These are phyloP conservation scores for Clitoria ternatea DNA, from an alignment of 306 rosid genomes.

Conservation along the genomic window DNA sequence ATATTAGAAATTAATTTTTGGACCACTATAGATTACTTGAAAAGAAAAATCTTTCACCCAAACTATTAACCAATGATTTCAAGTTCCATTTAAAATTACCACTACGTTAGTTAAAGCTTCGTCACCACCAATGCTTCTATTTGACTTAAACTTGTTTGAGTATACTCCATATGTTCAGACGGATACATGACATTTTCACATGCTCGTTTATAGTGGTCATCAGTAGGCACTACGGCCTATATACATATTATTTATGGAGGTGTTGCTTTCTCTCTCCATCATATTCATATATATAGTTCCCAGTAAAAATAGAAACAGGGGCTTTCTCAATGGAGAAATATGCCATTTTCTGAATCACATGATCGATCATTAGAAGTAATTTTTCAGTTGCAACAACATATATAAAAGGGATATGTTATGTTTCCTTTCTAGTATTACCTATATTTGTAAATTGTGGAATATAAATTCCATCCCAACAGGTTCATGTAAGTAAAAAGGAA, in stretches of 20 bases:
- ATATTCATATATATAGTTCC: not conserved
- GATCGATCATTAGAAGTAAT: not conserved
- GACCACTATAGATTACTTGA: too few species aligned
- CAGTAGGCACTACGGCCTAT: too few species aligned
- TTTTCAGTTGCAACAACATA: not conserved
- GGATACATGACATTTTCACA: too few species aligned
- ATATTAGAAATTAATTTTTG: too few species aligned
- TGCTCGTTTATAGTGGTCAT: too few species aligned
- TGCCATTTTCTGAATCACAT: not conserved
- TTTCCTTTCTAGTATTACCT: slow-evolving; percentile 28
- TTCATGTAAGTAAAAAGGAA: not conserved
- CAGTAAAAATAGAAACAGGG: not conserved
- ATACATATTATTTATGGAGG: not conserved
- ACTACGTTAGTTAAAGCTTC: too few species aligned
- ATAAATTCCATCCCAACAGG: not conserved
- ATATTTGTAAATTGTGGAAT: not conserved
- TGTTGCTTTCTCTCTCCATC: not conserved
- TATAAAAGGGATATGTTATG: slow-evolving; percentile 23
- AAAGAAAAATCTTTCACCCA: too few species aligned
- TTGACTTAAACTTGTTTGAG: too few species aligned
- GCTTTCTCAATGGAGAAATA: not conserved
- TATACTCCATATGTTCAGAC: too few species aligned
- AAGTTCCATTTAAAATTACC: too few species aligned
- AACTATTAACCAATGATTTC: too few species aligned
- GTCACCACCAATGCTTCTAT: too few species aligned